A percentile compares a stretch with the other conserved stretches of the same genome.
These are phyloP conservation scores for Pleomassaria siparia DNA, from an alignment of 2,329 filamentous ascomycete species.

Conservation along the genomic window DNA sequence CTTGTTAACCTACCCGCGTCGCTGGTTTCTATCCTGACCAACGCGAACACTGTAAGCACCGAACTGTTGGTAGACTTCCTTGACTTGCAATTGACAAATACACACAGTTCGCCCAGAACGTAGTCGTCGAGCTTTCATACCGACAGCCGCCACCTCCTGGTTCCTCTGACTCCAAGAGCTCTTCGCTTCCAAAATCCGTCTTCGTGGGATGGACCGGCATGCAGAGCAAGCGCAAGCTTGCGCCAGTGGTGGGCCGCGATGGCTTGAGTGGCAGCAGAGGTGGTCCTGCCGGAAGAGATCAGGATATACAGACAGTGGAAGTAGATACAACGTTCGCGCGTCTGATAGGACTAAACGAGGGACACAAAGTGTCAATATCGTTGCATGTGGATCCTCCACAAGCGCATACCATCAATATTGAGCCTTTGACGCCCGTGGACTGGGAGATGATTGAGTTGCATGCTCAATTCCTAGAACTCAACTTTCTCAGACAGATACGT, in stretches of 20 bases:
- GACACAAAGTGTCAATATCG: constrained; percentile 69
- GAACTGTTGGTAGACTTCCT: neutral
- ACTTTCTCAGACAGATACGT: constrained; percentile 88
- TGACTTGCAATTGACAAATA: constrained; percentile 52
- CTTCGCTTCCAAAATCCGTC: constrained; percentile 64
- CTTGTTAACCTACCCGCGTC: constrained; percentile 88
- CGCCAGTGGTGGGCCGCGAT: constrained; percentile 72
- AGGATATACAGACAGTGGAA: constrained; percentile 77
- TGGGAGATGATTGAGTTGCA: constrained; percentile 99
- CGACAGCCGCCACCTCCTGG: constrained; percentile 57
- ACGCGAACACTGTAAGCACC: constrained; percentile 78
- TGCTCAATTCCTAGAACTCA: constrained; percentile 91
- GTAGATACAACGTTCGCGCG: constrained; percentile 83
- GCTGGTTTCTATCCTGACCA: constrained; percentile 80
- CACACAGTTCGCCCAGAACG: constrained; percentile 83
- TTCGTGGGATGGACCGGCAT: constrained; percentile 98
- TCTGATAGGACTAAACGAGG: constrained; percentile 75
- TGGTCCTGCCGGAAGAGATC: constrained; percentile 63
- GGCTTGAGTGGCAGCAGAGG: constrained; percentile 64
- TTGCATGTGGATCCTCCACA: constrained; percentile 89
- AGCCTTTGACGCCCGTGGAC: constrained; percentile 90
- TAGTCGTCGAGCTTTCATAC: constrained; percentile 88
- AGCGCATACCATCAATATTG: constrained; percentile 94
- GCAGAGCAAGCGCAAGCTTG: constrained; percentile 83
- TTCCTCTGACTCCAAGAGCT: constrained; percentile 39